Conservation (phyloP, 2,329 filamentous ascomycete genomes). For the Aspergillus sp. region DNA sequence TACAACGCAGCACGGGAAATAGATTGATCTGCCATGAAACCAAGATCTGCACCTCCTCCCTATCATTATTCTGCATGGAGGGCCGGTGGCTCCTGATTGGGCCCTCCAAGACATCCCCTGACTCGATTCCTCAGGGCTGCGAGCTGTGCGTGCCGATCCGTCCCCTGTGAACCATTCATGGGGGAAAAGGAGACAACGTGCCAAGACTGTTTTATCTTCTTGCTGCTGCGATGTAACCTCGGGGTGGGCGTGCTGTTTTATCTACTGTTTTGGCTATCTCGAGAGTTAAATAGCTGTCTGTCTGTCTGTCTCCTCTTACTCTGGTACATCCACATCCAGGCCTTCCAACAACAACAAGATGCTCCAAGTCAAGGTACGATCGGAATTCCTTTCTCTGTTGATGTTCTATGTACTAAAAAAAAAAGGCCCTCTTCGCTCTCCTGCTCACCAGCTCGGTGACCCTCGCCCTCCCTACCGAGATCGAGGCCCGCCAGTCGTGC, state of each 20-base stretch:
- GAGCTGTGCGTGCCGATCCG: background rate
- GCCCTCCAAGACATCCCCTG: background rate
- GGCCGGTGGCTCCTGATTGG: background rate
- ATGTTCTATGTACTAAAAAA: background rate
- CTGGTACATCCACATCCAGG: background rate
- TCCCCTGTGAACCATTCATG: background rate
- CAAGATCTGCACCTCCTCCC: background rate
- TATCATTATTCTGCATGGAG: background rate
- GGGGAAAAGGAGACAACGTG: background rate
- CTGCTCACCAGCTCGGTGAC: constrained; percentile 24
- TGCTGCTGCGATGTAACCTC: constrained; percentile 6
- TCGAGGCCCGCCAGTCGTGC: constrained; percentile 43
- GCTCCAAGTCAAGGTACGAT: constrained; percentile 2
- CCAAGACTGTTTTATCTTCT: background rate
- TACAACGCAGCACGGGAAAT: background rate
- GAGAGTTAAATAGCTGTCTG: background rate
- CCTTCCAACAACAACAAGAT: background rate
- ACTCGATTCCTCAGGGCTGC: background rate
- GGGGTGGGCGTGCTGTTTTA: background rate
- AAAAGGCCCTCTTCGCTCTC: constrained; percentile 9
- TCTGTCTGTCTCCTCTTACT: background rate
- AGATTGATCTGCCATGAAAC: background rate
- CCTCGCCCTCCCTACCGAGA: constrained; percentile 24
- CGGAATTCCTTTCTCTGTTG: too few species aligned
- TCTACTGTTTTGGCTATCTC: background rate